phyloP scores from a whole-genome alignment of 2,329 filamentous ascomycete species.

The Botrytis hyacinthi region DNA sequence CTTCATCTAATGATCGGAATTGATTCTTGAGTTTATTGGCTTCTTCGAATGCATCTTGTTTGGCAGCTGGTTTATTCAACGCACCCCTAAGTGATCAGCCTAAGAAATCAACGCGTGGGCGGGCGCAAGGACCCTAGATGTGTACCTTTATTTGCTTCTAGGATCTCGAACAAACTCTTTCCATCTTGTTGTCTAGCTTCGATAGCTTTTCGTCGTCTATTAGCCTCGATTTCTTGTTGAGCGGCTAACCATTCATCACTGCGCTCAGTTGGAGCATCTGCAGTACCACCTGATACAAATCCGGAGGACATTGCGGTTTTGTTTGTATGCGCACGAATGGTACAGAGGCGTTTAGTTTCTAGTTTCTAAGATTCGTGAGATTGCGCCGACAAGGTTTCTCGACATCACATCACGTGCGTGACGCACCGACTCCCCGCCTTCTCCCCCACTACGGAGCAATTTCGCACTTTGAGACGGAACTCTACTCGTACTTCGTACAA shows the following conservation, averaged over 20 bases:
- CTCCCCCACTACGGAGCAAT: constrained; percentile 2
- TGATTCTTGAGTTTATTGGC: constrained; percentile 69
- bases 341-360: neutral
- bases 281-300: constrained; percentile 51
- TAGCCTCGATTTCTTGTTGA: constrained; percentile 42
- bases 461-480: neutral
- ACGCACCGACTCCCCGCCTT: neutral
- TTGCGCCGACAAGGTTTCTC: neutral
- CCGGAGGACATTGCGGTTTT: constrained; percentile 44
- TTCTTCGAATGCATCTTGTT: constrained; percentile 81
- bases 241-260: constrained; percentile 39
- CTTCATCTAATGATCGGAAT: constrained; percentile 73
- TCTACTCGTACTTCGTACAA: no score
- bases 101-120: constrained; percentile 6
- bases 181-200: constrained; percentile 44
- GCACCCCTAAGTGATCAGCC: constrained; percentile 39
- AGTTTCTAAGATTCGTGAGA: neutral
- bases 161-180: constrained; percentile 67
- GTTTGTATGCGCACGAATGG: constrained; percentile 11
- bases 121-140: constrained; percentile 17
- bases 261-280: constrained; percentile 45
- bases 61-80: constrained; percentile 56
- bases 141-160: constrained; percentile 79
- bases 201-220: constrained; percentile 37
- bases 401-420: neutral